Conservation (phyloP, 176 grass and related monocot species). For the Lolium multiflorum region DNA sequence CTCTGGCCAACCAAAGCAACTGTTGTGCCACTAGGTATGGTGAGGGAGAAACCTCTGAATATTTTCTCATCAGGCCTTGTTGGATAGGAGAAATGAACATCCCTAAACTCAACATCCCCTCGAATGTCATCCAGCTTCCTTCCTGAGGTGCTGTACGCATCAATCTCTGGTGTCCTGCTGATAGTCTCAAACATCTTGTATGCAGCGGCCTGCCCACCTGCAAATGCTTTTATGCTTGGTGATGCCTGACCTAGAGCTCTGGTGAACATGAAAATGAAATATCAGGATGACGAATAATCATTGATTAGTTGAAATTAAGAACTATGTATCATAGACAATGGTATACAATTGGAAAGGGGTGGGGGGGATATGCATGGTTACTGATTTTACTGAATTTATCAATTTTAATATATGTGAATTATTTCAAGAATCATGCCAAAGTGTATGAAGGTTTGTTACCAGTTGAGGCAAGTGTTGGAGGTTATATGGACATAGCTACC, state of each 20-base stretch:
- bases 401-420: background rate
- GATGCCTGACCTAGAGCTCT: conserved; percentile 81
- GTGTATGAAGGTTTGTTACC: background rate
- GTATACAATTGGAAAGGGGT: background rate
- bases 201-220: conserved; percentile 73
- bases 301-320: conserved; percentile 7
- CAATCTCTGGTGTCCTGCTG: conserved; percentile 75
- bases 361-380: background rate
- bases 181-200: conserved; percentile 95
- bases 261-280: conserved; percentile 31
- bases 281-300: background rate
- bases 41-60: conserved; percentile 73
- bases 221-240: conserved; percentile 81
- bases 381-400: background rate
- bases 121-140: conserved; percentile 75
- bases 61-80: conserved; percentile 76
- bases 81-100: conserved; percentile 81
- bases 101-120: conserved; percentile 73
- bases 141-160: conserved; percentile 61
- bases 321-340: background rate
- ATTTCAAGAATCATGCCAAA: background rate
- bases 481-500: conserved; percentile 7
- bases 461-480: background rate
- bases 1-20: conserved; percentile 86
- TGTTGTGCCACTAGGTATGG: conserved; percentile 59